Conservation (phyloP, 2,329 filamentous ascomycete species). For the Neofusicoccum sp. region DNA sequence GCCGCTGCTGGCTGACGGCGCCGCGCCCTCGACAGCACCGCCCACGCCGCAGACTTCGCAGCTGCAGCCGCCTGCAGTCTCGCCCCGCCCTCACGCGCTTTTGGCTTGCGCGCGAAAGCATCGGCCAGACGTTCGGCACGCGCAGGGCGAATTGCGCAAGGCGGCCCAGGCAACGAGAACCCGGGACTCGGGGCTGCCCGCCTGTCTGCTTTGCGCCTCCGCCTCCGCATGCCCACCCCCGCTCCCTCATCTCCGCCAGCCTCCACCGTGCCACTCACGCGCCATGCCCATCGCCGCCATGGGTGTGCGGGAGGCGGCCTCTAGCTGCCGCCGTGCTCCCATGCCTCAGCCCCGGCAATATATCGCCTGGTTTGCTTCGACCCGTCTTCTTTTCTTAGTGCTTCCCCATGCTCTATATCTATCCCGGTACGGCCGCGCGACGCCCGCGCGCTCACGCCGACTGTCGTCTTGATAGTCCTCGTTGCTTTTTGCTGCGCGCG, state of each 20-base stretch:
- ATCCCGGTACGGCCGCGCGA: not conserved
- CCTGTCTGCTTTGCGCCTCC: not conserved
- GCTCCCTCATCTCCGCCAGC: not conserved
- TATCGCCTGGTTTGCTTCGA: not conserved
- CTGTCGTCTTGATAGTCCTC: not conserved
- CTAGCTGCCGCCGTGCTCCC: not conserved
- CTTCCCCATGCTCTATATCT: constrained; percentile 1
- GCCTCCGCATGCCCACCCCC: constrained; percentile 1
- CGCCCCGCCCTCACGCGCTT: not conserved
- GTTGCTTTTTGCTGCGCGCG: not conserved
- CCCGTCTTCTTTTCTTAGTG: too few relatives aligned
- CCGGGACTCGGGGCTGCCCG: not conserved
- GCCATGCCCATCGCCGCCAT: not conserved
- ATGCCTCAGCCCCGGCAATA: not conserved
- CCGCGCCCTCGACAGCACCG: not conserved
- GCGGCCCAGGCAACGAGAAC: constrained; percentile 5
- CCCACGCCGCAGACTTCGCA: not conserved
- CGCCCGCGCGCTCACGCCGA: not conserved
- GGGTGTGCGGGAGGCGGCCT: not conserved
- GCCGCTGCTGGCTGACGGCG: too few relatives aligned
- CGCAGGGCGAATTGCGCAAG: not conserved
- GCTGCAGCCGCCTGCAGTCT: not conserved
- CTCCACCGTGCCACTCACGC: too few relatives aligned
- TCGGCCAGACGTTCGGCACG: not conserved
- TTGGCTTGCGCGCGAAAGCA: not conserved